Base-by-base conservation (phyloP, 2,329 filamentous ascomycete species). In the Penicillium hesseltinei region DNA sequence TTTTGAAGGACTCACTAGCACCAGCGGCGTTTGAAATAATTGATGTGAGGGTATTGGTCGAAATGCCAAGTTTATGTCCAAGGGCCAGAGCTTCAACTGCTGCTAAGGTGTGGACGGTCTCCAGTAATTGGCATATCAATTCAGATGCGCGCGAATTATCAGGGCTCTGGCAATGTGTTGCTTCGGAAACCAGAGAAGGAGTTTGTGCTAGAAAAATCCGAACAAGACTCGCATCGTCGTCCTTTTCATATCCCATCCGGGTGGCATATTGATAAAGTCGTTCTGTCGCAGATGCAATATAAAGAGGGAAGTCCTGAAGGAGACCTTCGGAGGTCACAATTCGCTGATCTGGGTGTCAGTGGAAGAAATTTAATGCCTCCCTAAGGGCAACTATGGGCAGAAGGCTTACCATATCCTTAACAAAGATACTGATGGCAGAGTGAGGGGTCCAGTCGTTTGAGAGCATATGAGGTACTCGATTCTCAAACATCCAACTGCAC, bases 401-500 rank as follows among this genome's bases (percentile, higher is more conserved):
- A 15, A 39, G 6, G 23, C 38, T 29, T 51, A 60, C 55, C 58
- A 60, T 68, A 58, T 75, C 71, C 46, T 75, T 71, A 2, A 73
- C 64, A 23, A 75, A 73, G 15, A 73, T 75, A 42, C 69, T 66
- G 19, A 78, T 57, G 2, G 76, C 70, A 8, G 71, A 73, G 33
- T 69, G 65, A 17, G 74, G 63, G 15, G 66, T 70, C 72, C 79
- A 80, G 62, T 83, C 80, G 54, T 80, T 77, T 21, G 75, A 75
- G 39, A 86, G 69, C 73, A 83, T 81, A 64, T 80, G 79, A 40
- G 80, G 78, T 15, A 78, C 80, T n/a, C 82, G 73, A 63, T 84
- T 81, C 64, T 81, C 80, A 72, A 84, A 85, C 74, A 84, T 83
- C 77, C 80, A 84, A 62, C 79, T 80, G 35, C 74, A 72, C 17